Evolutionary conservation across 352 stramenopile species (phyloP).

Genomic region (Phytophthora parvispora): DNA sequence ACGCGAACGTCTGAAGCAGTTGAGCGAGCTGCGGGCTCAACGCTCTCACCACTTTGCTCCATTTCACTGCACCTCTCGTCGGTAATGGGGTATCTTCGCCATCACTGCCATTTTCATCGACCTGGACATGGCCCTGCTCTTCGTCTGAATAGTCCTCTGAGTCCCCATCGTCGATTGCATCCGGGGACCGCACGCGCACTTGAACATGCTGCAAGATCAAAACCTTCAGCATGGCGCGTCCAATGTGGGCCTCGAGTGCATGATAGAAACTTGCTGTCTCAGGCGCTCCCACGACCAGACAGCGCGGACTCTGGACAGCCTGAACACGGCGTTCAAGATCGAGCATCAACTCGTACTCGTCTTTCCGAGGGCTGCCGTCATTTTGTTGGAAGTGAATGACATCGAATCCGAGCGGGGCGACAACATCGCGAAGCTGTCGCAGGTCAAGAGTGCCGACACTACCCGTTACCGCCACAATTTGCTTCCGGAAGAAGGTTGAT

Average conservation of each 20-base stretch:
- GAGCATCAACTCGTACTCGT: slow-evolving; percentile 1
- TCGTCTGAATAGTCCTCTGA: slow-evolving; percentile 64
- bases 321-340: slow-evolving; percentile 33
- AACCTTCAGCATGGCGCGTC: slow-evolving; percentile 41
- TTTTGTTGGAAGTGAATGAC: slow-evolving; percentile 34
- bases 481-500: slow-evolving; percentile 42
- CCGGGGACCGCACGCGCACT: slow-evolving; percentile 19
- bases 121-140: slow-evolving; percentile 27
- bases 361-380: slow-evolving; percentile 1
- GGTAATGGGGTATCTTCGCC: slow-evolving; percentile 16
- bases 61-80: slow-evolving; percentile 23
- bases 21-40: slow-evolving; percentile 41
- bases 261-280: slow-evolving; percentile 45
- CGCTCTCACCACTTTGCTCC: slow-evolving; percentile 28
- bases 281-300: slow-evolving; percentile 42
- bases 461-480: slow-evolving; percentile 41
- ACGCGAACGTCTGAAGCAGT: slow-evolving; percentile 39
- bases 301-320: slow-evolving; percentile 31
- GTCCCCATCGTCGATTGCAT: slow-evolving; percentile 25
- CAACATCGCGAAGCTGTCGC: slow-evolving; percentile 19
- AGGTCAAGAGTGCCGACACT: slow-evolving; percentile 26
- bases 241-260: slow-evolving; percentile 36
- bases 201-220: slow-evolving; percentile 55
- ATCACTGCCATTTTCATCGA: slow-evolving; percentile 16
- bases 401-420: slow-evolving; percentile 27